Base-by-base conservation (phyloP, 805 yeast species). In the Pichia nanzhaoensis region DNA sequence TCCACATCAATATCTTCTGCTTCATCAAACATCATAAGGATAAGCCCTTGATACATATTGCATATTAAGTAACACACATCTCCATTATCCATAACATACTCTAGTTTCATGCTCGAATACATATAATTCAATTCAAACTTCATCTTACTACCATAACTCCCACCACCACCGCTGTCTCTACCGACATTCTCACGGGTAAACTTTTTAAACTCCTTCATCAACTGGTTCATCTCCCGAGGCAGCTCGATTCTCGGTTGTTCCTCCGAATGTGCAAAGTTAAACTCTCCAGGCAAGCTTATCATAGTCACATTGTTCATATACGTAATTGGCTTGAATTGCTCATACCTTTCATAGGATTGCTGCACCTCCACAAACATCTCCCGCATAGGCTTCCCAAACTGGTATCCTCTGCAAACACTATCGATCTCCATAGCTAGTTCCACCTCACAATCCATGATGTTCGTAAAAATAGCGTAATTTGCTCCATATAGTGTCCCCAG, bases 31-130 rank as follows among this genome's bases (percentile, higher is more conserved):
- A 44, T 17, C 14, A 13, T 9, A 17, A 44, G 39, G 13, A 44
- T 44, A 18, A 44, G 12, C 3, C 47, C 42, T 5, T 44, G 43
- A 22, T 44, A 44, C 39, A 44, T 33, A 34, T 44, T 44, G 30
- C 47, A 39, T 10, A 7, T 20, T 3, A 44, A 6, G 4, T 36
- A 17, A 30, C 17, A 9, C 5, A 17, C 5, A 17, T 9, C 10
- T 10, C 24, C 38, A 33, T 30, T 13, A 20, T 30, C 16, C 19
- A 30, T 16, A 16, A 13, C 19, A 27, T 22, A 41, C 5, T 34
- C 27, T 6, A 41, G 2, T 4, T 16, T 18, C 39, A 41, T 41
- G 3, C 21, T 21, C 1, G 39, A 34, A 16, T 18, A 14, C 12
- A 9, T 13, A 24, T 41, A 34, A 28, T 17, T 35, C 7, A 35